Conservation (phyloP, 2,329 filamentous ascomycete genomes). For the Microsporum canis region DNA sequence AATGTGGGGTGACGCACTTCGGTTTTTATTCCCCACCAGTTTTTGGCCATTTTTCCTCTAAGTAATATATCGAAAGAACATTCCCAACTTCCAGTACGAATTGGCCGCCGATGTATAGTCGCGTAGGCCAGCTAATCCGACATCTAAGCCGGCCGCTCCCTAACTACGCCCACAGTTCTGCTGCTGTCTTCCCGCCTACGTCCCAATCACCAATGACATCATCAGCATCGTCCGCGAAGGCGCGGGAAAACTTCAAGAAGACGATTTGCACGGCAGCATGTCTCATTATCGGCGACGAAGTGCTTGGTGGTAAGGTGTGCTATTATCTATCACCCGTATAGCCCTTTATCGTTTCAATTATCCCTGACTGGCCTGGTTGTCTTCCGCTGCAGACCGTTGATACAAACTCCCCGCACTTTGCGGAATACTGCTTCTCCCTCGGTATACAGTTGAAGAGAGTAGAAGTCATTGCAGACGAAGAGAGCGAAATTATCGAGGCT, state of each 20-base stretch:
- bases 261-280: conserved; percentile 83
- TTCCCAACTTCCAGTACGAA: not conserved
- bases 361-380: not conserved
- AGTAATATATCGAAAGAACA: not conserved
- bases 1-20: not conserved
- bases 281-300: conserved; percentile 94
- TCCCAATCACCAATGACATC: conserved; percentile 32
- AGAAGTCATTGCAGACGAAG: conserved; percentile 89
- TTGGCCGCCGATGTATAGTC: conserved; percentile 54
- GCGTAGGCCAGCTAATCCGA: conserved; percentile 60
- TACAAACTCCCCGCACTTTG: conserved; percentile 55
- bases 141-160: conserved; percentile 56
- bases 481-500: conserved; percentile 79
- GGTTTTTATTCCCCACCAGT: not conserved
- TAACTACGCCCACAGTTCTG: conserved; percentile 43
- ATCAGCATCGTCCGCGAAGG: conserved; percentile 20
- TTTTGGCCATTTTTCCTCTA: not conserved
- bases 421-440: conserved; percentile 55
- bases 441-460: conserved; percentile 64
- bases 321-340: not conserved
- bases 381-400: conserved; percentile 44
- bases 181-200: conserved; percentile 25
- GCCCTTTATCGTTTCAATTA: not conserved
- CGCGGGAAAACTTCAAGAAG: conserved; percentile 30
- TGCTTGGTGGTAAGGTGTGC: conserved; percentile 80